Evolutionary conservation across 83 land plant genomes (phyloP).

Genomic region (Thuja plicata): DNA sequence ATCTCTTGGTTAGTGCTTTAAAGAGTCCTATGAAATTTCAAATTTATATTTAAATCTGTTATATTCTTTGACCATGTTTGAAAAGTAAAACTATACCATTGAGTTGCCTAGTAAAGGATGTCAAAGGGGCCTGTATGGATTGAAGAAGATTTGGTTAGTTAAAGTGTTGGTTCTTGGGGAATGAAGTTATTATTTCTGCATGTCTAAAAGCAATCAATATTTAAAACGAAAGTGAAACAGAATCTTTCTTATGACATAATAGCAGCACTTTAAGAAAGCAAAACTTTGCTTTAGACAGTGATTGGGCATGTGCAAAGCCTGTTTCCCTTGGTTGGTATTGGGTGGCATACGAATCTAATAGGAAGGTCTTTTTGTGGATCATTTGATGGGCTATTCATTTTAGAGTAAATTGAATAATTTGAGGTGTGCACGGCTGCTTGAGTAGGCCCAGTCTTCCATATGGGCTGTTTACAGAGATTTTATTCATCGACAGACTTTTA

Average conservation of each 20-base stretch:
- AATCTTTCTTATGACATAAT: background rate
- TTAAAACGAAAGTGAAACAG: background rate
- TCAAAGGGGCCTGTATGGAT: background rate
- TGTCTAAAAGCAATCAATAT: background rate
- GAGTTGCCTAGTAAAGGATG: background rate
- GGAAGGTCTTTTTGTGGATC: background rate
- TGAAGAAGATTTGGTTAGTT: background rate
- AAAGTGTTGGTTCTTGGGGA: background rate
- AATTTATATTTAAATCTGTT: background rate
- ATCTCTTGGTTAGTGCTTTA: background rate
- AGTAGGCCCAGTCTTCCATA: background rate
- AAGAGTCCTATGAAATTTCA: background rate
- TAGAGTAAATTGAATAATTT: background rate
- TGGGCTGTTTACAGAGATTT: background rate
- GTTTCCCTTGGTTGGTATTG: background rate
- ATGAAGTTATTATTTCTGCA: background rate
- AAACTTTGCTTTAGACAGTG: background rate
- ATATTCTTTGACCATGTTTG: background rate
- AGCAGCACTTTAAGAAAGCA: background rate
- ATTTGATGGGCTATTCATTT: background rate
- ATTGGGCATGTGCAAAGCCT: background rate
- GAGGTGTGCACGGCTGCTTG: background rate
- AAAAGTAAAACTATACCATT: background rate
- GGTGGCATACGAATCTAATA: background rate
- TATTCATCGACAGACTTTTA: background rate